Percentiles rank a stretch among this genome's conserved stretches.
Evolutionary conservation across 108 stramenopile genomes (phyloP).

Genomic region (Cyclostephanos tholiformis): DNA sequence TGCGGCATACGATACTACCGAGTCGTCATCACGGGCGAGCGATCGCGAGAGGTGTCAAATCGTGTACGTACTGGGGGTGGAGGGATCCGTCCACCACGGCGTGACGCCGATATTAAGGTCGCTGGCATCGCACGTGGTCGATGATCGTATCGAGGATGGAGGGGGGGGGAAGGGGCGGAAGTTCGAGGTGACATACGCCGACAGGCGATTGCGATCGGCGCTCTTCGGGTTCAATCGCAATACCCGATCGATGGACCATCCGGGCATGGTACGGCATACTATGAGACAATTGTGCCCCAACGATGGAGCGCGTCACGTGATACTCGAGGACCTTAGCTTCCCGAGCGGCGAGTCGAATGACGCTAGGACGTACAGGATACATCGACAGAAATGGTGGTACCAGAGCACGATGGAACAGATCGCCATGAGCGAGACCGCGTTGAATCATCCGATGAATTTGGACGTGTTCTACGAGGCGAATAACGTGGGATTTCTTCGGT

Average conservation of each 20-base stretch:
- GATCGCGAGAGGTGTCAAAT: slow-evolving; percentile 17
- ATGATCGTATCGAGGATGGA: neutral
- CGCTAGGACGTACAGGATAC: slow-evolving; percentile 29
- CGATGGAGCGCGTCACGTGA: slow-evolving; percentile 17
- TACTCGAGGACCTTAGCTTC: slow-evolving; percentile 32
- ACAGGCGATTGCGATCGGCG: slow-evolving; percentile 5
- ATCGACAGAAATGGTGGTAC: slow-evolving; percentile 17
- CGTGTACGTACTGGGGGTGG: slow-evolving; percentile 35
- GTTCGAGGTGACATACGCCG: slow-evolving; percentile 13
- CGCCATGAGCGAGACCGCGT: slow-evolving; percentile 20
- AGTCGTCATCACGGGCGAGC: no score
- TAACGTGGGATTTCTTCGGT: no score
- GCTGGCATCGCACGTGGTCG: slow-evolving; percentile 2
- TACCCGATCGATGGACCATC: slow-evolving; percentile 14
- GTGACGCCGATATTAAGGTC: slow-evolving; percentile 23
- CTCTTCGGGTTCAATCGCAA: slow-evolving; percentile 20
- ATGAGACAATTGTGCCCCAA: slow-evolving; percentile 17
- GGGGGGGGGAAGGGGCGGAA: no score
- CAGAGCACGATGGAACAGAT: slow-evolving; percentile 25
- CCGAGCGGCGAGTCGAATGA: slow-evolving; percentile 24
- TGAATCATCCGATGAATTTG: slow-evolving; percentile 33
- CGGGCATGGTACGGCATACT: slow-evolving; percentile 13
- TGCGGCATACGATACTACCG: no score
- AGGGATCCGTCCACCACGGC: slow-evolving; percentile 37
- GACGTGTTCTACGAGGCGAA: slow-evolving; percentile 14